Evolutionary conservation across 2,329 filamentous ascomycete genomes (phyloP).

Genomic region (Apiospora aurea): DNA sequence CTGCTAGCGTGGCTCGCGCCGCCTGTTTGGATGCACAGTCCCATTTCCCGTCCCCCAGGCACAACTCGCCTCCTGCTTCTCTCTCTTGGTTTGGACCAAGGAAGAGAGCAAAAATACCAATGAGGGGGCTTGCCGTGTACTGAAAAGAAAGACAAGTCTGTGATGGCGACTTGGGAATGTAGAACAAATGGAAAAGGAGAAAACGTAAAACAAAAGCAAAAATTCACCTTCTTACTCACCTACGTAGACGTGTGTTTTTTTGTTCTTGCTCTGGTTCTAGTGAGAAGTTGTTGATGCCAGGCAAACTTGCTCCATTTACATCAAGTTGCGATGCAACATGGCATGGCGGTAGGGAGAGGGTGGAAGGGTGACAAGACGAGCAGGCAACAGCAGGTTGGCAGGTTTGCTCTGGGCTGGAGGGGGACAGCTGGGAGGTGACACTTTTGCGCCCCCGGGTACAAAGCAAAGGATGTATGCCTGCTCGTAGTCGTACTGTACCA

Average conservation of each 20-base stretch:
- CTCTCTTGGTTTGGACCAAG: slow-evolving; percentile 4
- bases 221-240: neutral
- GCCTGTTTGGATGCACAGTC: slow-evolving; percentile 20
- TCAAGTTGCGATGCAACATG: slow-evolving; percentile 17
- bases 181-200: neutral
- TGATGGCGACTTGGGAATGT: slow-evolving; percentile 7
- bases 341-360: slow-evolving; percentile 15
- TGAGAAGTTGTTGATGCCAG: slow-evolving; percentile 5
- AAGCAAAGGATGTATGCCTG: neutral
- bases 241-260: neutral
- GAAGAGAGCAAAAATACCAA: slow-evolving; percentile 9
- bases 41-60: neutral
- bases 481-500: slow-evolving; percentile 17
- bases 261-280: slow-evolving; percentile 2
- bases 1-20: slow-evolving; percentile 14
- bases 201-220: neutral
- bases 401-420: slow-evolving; percentile 17
- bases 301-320: slow-evolving; percentile 9
- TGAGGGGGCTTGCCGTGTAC: neutral
- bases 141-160: slow-evolving; percentile 17
- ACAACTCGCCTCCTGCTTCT: slow-evolving; percentile 1
- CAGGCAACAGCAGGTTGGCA: slow-evolving; percentile 14
- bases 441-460: slow-evolving; percentile 15
- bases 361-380: neutral
- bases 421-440: slow-evolving; percentile 20